phyloP scores from a whole-genome alignment of 2,329 filamentous ascomycete genomes.

The Hypocrella siamensis region DNA sequence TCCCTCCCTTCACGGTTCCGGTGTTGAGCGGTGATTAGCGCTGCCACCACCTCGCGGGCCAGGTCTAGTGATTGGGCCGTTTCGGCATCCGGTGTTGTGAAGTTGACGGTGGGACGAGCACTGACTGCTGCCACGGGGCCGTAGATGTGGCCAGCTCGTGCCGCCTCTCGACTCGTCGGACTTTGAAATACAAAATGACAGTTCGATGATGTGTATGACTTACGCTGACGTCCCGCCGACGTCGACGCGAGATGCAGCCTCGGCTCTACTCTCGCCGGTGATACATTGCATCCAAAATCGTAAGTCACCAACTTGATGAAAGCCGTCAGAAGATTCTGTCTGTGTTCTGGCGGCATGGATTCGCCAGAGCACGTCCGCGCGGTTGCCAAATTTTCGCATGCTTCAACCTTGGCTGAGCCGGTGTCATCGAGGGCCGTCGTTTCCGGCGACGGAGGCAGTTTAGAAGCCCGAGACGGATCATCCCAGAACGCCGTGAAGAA shows the following conservation, averaged over 20 bases:
- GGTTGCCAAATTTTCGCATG: slow-evolving; percentile 5
- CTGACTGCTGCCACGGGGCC: slow-evolving; percentile 47
- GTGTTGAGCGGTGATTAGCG: slow-evolving; percentile 48
- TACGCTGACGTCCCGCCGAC: slow-evolving; percentile 15
- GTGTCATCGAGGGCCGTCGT: slow-evolving; percentile 8
- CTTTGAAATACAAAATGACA: slow-evolving; percentile 46
- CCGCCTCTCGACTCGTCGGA: slow-evolving; percentile 42
- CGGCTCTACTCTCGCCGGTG: slow-evolving; percentile 39
- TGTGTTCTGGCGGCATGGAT: slow-evolving; percentile 42
- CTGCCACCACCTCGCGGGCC: slow-evolving; percentile 42
- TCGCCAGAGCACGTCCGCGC: slow-evolving; percentile 31
- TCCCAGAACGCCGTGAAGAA: slow-evolving; percentile 44
- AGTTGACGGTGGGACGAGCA: slow-evolving; percentile 37
- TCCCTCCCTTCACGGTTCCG: slow-evolving; percentile 39
- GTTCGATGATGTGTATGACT: slow-evolving; percentile 41
- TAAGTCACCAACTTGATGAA: slow-evolving; percentile 51
- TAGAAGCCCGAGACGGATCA: slow-evolving; percentile 31
- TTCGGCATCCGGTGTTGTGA: slow-evolving; percentile 24
- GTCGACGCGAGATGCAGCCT: slow-evolving; percentile 37
- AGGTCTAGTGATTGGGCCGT: slow-evolving; percentile 47
- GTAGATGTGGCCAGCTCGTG: slow-evolving; percentile 42
- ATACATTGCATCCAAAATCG: slow-evolving; percentile 48
- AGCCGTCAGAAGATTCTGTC: slow-evolving; percentile 38
- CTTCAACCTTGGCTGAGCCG: slow-evolving; percentile 3
- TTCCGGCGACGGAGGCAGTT: slow-evolving; percentile 18